phyloP scores from a whole-genome alignment of 768 basidiomycete species.

The Gymnopilus dilepis region DNA sequence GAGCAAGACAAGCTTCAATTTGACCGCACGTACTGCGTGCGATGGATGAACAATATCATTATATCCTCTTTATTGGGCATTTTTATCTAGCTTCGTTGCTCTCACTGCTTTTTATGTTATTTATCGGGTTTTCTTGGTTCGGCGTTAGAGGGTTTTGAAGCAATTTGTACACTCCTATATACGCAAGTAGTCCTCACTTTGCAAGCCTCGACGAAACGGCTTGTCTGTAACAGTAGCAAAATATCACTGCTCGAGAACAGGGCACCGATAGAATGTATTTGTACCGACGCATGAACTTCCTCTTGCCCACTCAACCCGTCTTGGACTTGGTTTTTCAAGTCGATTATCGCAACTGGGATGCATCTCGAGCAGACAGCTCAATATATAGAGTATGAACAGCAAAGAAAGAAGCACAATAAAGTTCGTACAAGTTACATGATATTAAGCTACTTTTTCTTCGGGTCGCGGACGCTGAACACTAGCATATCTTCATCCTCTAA shows the following conservation, averaged over 20 bases:
- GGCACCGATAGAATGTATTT: too few species aligned
- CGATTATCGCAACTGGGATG: background rate
- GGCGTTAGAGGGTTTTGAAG: background rate
- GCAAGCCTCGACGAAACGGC: background rate
- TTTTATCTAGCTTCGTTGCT: too few species aligned
- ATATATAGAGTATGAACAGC: background rate
- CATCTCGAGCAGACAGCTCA: background rate
- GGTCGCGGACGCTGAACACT: conserved; percentile 75
- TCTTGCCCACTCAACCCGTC: too few species aligned
- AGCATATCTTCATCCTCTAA: conserved; percentile 90
- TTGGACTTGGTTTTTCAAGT: background rate
- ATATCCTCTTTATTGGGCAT: too few species aligned
- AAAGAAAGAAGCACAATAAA: conserved; percentile 2
- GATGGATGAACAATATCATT: background rate
- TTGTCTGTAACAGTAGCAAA: too few species aligned
- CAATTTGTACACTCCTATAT: background rate
- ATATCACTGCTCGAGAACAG: too few species aligned
- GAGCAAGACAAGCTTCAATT: background rate
- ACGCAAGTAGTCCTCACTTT: background rate
- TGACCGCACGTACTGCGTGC: background rate
- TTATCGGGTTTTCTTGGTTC: background rate
- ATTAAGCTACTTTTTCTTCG: conserved; percentile 67
- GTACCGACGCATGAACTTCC: too few species aligned
- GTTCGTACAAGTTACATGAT: background rate
- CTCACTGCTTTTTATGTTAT: conserved; percentile 8